Base-by-base conservation (phyloP, 352 stramenopile genomes). In the Albugo candida region DNA sequence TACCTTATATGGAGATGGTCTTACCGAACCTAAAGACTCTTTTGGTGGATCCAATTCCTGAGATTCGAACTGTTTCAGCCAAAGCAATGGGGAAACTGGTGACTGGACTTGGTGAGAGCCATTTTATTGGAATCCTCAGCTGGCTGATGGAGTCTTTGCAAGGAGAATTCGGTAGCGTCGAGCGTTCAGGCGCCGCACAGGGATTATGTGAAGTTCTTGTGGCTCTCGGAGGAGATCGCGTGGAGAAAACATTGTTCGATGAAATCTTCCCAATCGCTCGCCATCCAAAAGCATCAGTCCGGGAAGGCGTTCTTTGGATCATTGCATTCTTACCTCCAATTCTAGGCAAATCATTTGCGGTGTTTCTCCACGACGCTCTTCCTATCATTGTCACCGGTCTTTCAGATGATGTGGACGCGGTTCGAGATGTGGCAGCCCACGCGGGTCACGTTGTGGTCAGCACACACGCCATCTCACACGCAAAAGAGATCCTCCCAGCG, bases 291-390 rank as follows among this genome's bases (percentile, higher is more conserved):
- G 75, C 79, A 39, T 89, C 80, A 40, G 96, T 97, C 16, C 82
- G 95, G 55, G 95, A 99, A 58, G 95, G 96, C 46, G 88, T 99
- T 16, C 53, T 99, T 27, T 99, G 96, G 96, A 86, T 98, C 45
- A 79, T 99, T 45, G 96, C 93, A 27, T 99, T 99, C 65, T 60
- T 99, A 52, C 95, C 96, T 5, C 87, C 85, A n/a, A 78, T 85
- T 19, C 71, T 98, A 44, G 91, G 92, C 46, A 85, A 92, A 48
- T 61, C 66, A 19, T 99, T 98, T 67, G 73, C 85, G 5, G 65
- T 81, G 35, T 88, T 98, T 46, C 84, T 99, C 51, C 71, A 83
- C 49, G 72, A 84, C 49, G 93, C 92, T 24, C 70, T 99, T 41
- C 94, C 94, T 18, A 92, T 97, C 40, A 81, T 99, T 34, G 80